phyloP scores from a whole-genome alignment of 1,139 yeast genomes.

The Kodamaea sp. region DNA sequence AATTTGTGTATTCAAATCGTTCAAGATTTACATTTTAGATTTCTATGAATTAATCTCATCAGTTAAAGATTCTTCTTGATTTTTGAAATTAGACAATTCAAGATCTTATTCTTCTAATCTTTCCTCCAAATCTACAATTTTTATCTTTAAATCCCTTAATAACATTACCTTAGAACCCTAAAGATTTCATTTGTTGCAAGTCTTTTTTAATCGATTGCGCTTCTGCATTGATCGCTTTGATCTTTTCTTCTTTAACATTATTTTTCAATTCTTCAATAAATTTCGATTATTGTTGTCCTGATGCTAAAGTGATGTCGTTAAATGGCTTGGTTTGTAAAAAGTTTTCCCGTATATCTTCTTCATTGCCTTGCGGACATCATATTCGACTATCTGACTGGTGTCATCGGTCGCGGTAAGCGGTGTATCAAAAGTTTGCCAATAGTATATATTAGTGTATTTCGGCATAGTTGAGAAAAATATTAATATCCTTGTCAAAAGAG shows the following conservation, averaged over 20 bases:
- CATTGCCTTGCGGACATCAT: too few species aligned
- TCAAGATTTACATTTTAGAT: conserved; percentile 11
- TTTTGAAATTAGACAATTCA: conserved; percentile 14
- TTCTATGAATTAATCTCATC: conserved; percentile 15
- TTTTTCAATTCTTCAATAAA: conserved; percentile 34
- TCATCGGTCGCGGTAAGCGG: too few species aligned
- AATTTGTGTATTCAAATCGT: conserved; percentile 25
- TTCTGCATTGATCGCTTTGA: conserved; percentile 34
- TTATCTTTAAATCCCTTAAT: conserved; percentile 20
- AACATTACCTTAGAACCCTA: conserved; percentile 28
- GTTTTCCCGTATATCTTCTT: too few species aligned
- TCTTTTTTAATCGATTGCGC: conserved; percentile 32
- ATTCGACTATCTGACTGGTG: too few species aligned
- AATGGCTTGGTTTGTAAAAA: too few species aligned
- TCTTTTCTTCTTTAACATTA: conserved; percentile 35
- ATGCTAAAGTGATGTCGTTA: too few species aligned
- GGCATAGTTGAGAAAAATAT: too few species aligned
- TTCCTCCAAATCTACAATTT: conserved; percentile 8
- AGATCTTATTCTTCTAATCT: conserved; percentile 8
- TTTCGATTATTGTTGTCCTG: too few species aligned
- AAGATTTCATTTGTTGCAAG: conserved; percentile 22
- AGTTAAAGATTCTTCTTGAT: conserved; percentile 13
- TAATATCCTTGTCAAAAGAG: too few species aligned
- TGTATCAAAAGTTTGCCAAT: too few species aligned
- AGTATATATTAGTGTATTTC: too few species aligned